Conservation (phyloP, 2,329 filamentous ascomycete genomes). For the Sphaerulina populicola region DNA sequence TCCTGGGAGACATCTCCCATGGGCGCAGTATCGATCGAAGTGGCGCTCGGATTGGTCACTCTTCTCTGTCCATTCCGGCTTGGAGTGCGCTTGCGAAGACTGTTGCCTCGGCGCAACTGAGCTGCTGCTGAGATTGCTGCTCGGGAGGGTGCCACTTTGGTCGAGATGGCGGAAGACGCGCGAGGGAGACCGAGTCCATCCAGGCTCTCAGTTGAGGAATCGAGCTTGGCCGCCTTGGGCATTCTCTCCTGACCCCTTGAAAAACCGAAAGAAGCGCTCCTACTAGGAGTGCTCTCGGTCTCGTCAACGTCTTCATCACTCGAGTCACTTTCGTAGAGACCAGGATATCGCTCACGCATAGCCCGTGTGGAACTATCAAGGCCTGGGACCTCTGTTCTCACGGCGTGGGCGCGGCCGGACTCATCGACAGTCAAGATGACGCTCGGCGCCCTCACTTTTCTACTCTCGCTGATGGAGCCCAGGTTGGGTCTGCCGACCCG, state of each 20-base stretch:
- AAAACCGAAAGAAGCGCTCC: constrained; percentile 29
- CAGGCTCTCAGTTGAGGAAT: constrained; percentile 31
- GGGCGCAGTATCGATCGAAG: constrained; percentile 27
- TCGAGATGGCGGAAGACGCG: constrained; percentile 28
- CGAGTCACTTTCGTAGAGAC: constrained; percentile 37
- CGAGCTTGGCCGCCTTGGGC: constrained; percentile 29
- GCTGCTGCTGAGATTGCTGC: constrained; percentile 31
- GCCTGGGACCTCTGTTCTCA: constrained; percentile 12
- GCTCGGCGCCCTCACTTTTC: constrained; percentile 33
- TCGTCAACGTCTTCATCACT: constrained; percentile 27
- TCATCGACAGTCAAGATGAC: constrained; percentile 41
- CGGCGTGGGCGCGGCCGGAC: constrained; percentile 40
- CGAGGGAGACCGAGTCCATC: constrained; percentile 31
- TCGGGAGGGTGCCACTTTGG: constrained; percentile 30
- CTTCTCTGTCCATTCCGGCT: constrained; percentile 18
- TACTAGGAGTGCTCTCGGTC: constrained; percentile 25
- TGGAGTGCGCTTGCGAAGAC: constrained; percentile 23
- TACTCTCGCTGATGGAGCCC: constrained; percentile 40
- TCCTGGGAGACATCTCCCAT: constrained; percentile 22
- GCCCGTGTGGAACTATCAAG: constrained; percentile 33
- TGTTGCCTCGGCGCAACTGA: constrained; percentile 30
- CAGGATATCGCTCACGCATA: constrained; percentile 38
- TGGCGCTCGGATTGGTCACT: constrained; percentile 9
- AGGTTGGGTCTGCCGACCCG: constrained; percentile 36
- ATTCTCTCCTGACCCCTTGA: constrained; percentile 24